phyloP scores from a whole-genome alignment of 1,284 basidiomycete species.

The Xanthoconium separans region DNA sequence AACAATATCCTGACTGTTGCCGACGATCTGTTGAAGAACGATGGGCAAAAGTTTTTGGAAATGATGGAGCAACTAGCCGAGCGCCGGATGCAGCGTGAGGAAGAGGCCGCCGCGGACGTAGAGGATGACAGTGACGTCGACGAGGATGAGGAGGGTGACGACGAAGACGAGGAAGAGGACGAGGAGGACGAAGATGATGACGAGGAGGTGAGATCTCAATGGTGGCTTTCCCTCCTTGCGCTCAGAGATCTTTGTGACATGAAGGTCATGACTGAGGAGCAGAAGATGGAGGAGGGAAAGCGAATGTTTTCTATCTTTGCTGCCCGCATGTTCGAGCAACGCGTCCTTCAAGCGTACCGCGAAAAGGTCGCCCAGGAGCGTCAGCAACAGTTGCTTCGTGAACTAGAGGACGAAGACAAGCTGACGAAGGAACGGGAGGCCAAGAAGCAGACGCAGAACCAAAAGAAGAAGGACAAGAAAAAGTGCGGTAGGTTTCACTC shows the following conservation, averaged over 20 bases:
- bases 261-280: constrained; percentile 78
- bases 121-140: constrained; percentile 55
- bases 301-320: constrained; percentile 99
- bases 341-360: constrained; percentile 90
- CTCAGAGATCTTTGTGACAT: constrained; percentile 16
- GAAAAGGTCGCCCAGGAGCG: constrained; percentile 92
- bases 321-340: constrained; percentile 99
- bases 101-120: constrained; percentile 80
- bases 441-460: constrained; percentile 94
- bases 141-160: constrained; percentile 50
- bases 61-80: constrained; percentile 99
- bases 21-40: constrained; percentile 97
- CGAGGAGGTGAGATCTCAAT: constrained; percentile 42
- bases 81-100: constrained; percentile 89
- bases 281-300: constrained; percentile 98
- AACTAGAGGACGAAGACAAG: constrained; percentile 89
- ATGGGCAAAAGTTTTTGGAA: constrained; percentile 97
- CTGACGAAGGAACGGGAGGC: constrained; percentile 80
- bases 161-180: constrained; percentile 48
- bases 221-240: constrained; percentile 3
- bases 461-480: constrained; percentile 99
- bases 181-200: constrained; percentile 52
- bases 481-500: constrained; percentile 45
- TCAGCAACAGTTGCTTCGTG: constrained; percentile 82
- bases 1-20: constrained; percentile 98